Base-by-base conservation (phyloP, 2,329 filamentous ascomycete genomes). In the Cytospora leucostoma region DNA sequence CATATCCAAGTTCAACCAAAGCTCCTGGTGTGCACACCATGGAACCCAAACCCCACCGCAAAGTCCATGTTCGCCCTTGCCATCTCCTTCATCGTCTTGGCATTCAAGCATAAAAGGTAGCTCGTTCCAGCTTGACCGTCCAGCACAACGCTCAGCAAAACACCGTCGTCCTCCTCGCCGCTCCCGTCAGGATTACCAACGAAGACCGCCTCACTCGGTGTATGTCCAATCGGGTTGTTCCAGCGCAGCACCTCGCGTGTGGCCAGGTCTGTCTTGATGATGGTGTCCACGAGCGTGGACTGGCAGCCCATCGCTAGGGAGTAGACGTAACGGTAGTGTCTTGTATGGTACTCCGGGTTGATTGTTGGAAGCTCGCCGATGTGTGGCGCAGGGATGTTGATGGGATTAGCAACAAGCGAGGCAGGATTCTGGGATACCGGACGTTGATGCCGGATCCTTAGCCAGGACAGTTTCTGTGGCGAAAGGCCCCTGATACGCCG, bases 181-280 rank as follows among this genome's bases (percentile, higher is more conserved):
- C 67, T 68, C 0, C 77, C 73, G 7, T 70, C 75, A 0, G 83
- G 83, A 37, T 80, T 75, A 1, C 82, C 76, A 1, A 92, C 79
- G 66, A 91, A 92, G 37, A 92, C 85, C 0, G 88, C 79, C 73
- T 92, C 89, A 1, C 88, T 85, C 0, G 89, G 89, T 0, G 86
- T 88, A 68, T 91, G 87, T 0, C 82, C 86, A 1, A 76, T 71
- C 0, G 78, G 77, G 0, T 78, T 79, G 12, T 82, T 78, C 89
- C 89, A 92, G 65, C 83, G 77, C 4, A 82, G 65, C 0, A 79
- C 77, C 34, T 79, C 77, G 12, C 81, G 76, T 0, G 82, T 87
- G 11, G 75, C 68, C 4, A 84, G 77, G 70, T 92, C 88, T 19
- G 85, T 88, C 74, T 92, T 92, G 67, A 82, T 80, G 34, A 92